phyloP scores from a whole-genome alignment of 495 filamentous ascomycete genomes.

The Filosporella fistucella region DNA sequence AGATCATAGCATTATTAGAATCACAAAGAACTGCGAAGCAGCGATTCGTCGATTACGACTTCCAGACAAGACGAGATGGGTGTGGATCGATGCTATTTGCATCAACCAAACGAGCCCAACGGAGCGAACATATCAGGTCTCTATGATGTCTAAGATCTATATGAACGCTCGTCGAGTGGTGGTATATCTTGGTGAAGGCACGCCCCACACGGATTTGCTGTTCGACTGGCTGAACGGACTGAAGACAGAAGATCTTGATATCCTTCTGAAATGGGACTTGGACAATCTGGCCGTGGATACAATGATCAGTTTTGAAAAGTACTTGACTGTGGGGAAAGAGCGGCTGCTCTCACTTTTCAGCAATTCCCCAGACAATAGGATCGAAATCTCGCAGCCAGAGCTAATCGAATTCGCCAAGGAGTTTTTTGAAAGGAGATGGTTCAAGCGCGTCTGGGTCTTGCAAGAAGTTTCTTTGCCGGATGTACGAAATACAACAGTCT shows the following conservation, averaged over 20 bases:
- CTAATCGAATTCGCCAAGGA: not conserved
- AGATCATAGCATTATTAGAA: conserved; percentile 1
- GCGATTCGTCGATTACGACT: conserved; percentile 17
- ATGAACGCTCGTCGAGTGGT: not conserved
- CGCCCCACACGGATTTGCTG: conserved; percentile 7
- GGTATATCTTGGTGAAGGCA: conserved; percentile 13
- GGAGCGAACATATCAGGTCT: conserved; percentile 13
- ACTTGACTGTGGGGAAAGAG: not conserved
- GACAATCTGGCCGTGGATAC: not conserved
- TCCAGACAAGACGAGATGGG: not conserved
- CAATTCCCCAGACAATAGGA: not conserved
- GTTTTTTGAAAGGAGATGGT: conserved; percentile 16
- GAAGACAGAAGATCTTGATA: conserved; percentile 6
- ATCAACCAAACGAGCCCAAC: conserved; percentile 15
- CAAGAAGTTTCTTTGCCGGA: conserved; percentile 21
- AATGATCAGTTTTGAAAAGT: not conserved
- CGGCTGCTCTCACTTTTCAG: not conserved
- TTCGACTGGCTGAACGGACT: conserved; percentile 17
- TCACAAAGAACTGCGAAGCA: conserved; percentile 17
- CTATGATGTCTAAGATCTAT: conserved; percentile 16
- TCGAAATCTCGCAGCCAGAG: conserved; percentile 1
- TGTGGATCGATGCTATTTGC: conserved; percentile 19
- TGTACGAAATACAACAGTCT: not conserved
- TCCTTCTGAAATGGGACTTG: not conserved
- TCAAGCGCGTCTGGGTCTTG: conserved; percentile 16